A percentile compares a stretch with the other conserved stretches of the same genome.
These are phyloP conservation scores for Avena atlantica DNA, from an alignment of 176 grass and related monocot genomes.

Conservation along the genomic window DNA sequence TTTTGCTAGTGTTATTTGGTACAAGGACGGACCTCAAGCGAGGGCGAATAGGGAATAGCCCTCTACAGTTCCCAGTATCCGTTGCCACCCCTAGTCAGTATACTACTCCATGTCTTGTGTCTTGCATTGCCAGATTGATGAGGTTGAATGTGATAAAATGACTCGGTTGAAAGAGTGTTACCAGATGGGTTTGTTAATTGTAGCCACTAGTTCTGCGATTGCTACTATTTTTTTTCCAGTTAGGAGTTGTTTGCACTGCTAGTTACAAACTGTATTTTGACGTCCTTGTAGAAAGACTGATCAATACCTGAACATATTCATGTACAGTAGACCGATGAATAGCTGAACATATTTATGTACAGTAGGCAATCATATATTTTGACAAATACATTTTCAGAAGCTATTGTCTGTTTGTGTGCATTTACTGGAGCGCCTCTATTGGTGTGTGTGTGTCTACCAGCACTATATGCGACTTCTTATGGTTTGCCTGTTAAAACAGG, in stretches of 20 bases:
- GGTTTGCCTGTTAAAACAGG: background rate
- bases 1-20: background rate
- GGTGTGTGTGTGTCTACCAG: background rate
- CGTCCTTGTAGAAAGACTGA: background rate
- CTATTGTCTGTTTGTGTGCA: conserved; percentile 1
- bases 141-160: background rate
- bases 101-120: background rate
- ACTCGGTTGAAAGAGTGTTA: background rate
- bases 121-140: background rate
- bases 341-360: background rate
- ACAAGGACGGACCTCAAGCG: too few species aligned
- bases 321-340: background rate
- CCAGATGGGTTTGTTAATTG: background rate
- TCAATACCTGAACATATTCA: background rate
- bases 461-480: conserved; percentile 8
- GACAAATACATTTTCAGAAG: background rate
- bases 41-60: background rate
- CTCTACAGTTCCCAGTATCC: background rate
- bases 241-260: conserved; percentile 13
- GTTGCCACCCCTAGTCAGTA: background rate
- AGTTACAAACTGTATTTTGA: background rate
- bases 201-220: background rate
- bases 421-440: background rate
- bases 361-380: background rate
- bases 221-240: background rate